Percentiles rank a stretch among this genome's conserved stretches.
These are phyloP conservation scores for Globisporangium middletonii DNA, from an alignment of 352 stramenopile species.

Conservation along the genomic window DNA sequence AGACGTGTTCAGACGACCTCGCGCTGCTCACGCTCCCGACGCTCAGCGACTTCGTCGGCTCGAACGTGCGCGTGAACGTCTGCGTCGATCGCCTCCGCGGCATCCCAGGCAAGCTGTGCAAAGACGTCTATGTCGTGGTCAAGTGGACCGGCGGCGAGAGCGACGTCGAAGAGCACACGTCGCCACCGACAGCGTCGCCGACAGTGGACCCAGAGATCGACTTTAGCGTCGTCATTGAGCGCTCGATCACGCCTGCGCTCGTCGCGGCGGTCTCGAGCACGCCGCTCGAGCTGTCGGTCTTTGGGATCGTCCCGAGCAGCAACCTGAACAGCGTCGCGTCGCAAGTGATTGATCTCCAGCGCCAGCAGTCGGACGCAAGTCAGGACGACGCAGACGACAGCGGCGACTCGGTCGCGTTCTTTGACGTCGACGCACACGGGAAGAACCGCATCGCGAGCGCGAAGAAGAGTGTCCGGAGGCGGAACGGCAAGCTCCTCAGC, in stretches of 20 bases:
- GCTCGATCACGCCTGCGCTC: constrained; percentile 40
- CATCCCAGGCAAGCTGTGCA: constrained; percentile 72
- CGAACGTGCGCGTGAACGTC: constrained; percentile 52
- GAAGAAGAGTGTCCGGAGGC: constrained; percentile 40
- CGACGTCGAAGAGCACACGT: constrained; percentile 32
- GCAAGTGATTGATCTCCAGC: constrained; percentile 27
- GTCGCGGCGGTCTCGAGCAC: constrained; percentile 31
- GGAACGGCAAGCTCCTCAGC: constrained; percentile 22
- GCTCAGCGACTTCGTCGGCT: constrained; percentile 35
- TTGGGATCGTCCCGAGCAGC: constrained; percentile 69
- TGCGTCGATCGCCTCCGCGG: constrained; percentile 42
- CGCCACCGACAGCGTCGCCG: constrained; percentile 29
- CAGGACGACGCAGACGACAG: constrained; percentile 19
- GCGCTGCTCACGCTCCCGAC: constrained; percentile 31
- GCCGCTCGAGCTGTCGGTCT: constrained; percentile 56
- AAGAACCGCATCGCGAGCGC: constrained; percentile 32
- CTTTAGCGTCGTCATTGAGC: constrained; percentile 52
- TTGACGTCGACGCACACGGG: constrained; percentile 38
- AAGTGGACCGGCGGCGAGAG: constrained; percentile 25
- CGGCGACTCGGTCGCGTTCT: constrained; percentile 37
- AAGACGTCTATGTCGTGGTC: constrained; percentile 54
- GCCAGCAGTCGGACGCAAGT: constrained; percentile 6
- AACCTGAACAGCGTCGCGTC: constrained; percentile 72
- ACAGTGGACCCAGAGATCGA: constrained; percentile 59
- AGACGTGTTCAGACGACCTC: constrained; percentile 43